These are phyloP conservation scores for Falciphora oryzae DNA, from an alignment of 2,329 filamentous ascomycete species.

Conservation along the genomic window DNA sequence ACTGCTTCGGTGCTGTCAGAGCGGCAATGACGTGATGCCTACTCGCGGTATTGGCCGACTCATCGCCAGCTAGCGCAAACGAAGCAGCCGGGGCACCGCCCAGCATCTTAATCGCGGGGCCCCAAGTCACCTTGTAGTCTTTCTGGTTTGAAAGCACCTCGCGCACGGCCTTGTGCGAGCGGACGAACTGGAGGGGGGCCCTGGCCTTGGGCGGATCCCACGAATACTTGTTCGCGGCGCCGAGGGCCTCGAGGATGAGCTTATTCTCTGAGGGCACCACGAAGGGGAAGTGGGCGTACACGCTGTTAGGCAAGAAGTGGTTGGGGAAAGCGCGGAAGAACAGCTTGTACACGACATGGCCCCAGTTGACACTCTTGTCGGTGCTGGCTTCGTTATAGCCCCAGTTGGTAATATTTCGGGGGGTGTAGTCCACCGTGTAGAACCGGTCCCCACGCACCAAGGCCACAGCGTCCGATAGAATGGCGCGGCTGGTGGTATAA, in stretches of 20 bases:
- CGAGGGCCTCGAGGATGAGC: constrained; percentile 50
- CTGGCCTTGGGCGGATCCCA: constrained; percentile 46
- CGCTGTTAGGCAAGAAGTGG: constrained; percentile 43
- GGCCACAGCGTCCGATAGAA: constrained; percentile 57
- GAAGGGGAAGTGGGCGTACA: constrained; percentile 56
- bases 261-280: constrained; percentile 42
- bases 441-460: constrained; percentile 60
- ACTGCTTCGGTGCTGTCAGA: constrained; percentile 13
- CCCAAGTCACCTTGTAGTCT: constrained; percentile 30
- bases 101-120: constrained; percentile 23
- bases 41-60: constrained; percentile 25
- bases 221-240: constrained; percentile 50
- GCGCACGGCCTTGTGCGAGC: constrained; percentile 40
- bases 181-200: constrained; percentile 40
- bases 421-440: constrained; percentile 55
- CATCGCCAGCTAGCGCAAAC: constrained; percentile 34
- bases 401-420: constrained; percentile 62
- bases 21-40: constrained; percentile 26
- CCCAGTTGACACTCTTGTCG: constrained; percentile 32
- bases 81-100: constrained; percentile 23
- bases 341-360: constrained; percentile 40
- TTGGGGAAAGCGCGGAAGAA: constrained; percentile 45
- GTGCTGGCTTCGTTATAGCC: constrained; percentile 40
- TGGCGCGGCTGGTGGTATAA: constrained; percentile 40
- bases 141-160: constrained; percentile 19